Base-by-base conservation (phyloP, 1,284 basidiomycete genomes). In the Cryptococcus sp. region DNA sequence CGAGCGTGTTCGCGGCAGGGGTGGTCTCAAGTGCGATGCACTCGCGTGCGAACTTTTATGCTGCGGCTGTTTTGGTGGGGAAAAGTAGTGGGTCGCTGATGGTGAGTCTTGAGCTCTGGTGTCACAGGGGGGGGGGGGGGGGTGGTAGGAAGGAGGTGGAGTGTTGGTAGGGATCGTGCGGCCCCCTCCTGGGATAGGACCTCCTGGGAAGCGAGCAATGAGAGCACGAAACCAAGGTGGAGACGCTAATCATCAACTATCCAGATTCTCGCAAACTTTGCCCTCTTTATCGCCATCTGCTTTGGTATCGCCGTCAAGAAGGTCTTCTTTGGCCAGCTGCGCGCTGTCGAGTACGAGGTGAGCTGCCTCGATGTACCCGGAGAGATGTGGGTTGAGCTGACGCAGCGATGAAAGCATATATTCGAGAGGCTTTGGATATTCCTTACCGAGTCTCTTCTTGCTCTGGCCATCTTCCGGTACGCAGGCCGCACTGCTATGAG, bases 341-440 rank as follows among this genome's bases (percentile, higher is more conserved):
- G 94, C 48, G 80, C 91, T 7, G 86, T 88, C 56, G 96, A 99
- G 78, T 83, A 97, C 46, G 96, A 98, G 83, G 93, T 91, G 71
- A 46, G 84, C 36, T 23, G 20, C 28, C 20, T 37, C 35, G 28
- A 12, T 51, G 49, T 16, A 18, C n/a, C n/a, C n/a, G n/a, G n/a
- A n/a, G n/a, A n/a, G 18, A 35, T 28, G 15, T 35, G 40, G 36
- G 42, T 49, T 51, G 16, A 28, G 42, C 24, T 38, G 13, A 13
- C 9, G 39, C n/a, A 13, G n/a, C 46, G 46, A 60, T 18, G 38
- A 2, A 70, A 94, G 91, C 88, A 94, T 46, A 81, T 98, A 1
- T 96, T 96, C 76, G 95, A 98, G 72, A 83, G 91, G 60, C 83
- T 91, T 44, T 98, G 96, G 95, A 94, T 95, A 79, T 96, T 96